These are phyloP conservation scores for Boletus smithii DNA, from an alignment of 1,284 basidiomycete species.

Conservation along the genomic window DNA sequence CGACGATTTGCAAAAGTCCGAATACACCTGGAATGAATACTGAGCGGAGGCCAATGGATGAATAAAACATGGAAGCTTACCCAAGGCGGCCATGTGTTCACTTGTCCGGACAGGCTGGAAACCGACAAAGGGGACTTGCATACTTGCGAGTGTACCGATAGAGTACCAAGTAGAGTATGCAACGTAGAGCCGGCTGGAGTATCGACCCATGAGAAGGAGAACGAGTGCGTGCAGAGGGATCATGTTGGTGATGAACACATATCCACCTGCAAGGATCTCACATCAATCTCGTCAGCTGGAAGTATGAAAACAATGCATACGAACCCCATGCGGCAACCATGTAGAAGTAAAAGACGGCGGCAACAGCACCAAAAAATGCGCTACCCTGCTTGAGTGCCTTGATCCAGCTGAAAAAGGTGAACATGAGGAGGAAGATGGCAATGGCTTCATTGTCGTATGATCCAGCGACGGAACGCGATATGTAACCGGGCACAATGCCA, in stretches of 20 bases:
- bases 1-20: conserved; percentile 93
- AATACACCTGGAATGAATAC: conserved; percentile 68
- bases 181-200: conserved; percentile 88
- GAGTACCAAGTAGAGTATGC: conserved; percentile 98
- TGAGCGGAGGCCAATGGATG: conserved; percentile 1
- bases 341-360: conserved; percentile 98
- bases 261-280: conserved; percentile 62
- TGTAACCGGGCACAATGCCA: conserved; percentile 96
- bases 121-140: conserved; percentile 99
- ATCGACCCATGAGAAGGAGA: conserved; percentile 96
- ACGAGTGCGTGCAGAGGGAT: conserved; percentile 94
- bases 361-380: conserved; percentile 85
- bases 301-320: conserved; percentile 22
- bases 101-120: conserved; percentile 98
- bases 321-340: conserved; percentile 99
- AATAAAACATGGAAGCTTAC: conserved; percentile 38
- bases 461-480: conserved; percentile 97
- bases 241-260: conserved; percentile 99
- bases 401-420: conserved; percentile 98
- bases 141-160: conserved; percentile 93
- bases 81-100: conserved; percentile 98
- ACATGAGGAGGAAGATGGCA: conserved; percentile 99
- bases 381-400: conserved; percentile 94
- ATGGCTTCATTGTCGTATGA: conserved; percentile 99
- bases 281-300: conserved; percentile 1